Percentiles rank a stretch among this genome's conserved stretches.
Conservation (phyloP, 192 early-diverging fungal species). For the Geranomyces michiganensis region DNA sequence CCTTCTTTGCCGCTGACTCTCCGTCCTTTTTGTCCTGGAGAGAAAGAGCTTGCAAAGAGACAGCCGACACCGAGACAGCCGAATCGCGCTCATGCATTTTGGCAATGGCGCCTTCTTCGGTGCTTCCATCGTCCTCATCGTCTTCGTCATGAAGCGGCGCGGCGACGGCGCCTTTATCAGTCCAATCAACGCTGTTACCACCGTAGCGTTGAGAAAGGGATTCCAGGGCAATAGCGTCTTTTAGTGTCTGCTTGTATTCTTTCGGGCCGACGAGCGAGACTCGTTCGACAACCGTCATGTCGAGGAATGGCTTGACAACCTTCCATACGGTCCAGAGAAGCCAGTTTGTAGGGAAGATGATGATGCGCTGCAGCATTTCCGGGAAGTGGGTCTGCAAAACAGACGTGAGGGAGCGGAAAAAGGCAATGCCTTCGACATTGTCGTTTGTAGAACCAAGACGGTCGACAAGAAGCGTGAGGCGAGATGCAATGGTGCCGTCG, state of each 20-base stretch:
- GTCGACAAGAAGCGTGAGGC: slow-evolving; percentile 24
- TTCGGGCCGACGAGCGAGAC: slow-evolving; percentile 23
- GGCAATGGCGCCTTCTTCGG: not conserved
- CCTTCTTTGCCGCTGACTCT: not conserved
- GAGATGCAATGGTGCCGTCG: slow-evolving; percentile 30
- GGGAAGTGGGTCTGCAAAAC: slow-evolving; percentile 32
- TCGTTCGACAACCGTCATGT: slow-evolving; percentile 23
- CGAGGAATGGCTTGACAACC: slow-evolving; percentile 36
- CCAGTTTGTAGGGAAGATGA: slow-evolving; percentile 39
- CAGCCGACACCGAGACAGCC: slow-evolving; percentile 11
- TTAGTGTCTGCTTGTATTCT: slow-evolving; percentile 16
- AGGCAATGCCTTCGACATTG: slow-evolving; percentile 28
- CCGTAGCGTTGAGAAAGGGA: slow-evolving; percentile 26
- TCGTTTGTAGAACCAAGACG: not conserved
- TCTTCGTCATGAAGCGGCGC: not conserved
- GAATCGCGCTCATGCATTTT: slow-evolving; percentile 17
- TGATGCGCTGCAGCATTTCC: slow-evolving; percentile 31
- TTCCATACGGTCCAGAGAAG: slow-evolving; percentile 33
- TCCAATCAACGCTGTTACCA: slow-evolving; percentile 24
- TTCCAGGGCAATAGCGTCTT: not conserved
- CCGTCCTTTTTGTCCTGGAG: not conserved
- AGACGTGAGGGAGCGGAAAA: slow-evolving; percentile 29
- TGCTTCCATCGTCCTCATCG: slow-evolving; percentile 4
- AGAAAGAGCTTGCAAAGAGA: not conserved
- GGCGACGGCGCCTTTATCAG: slow-evolving; percentile 9